Evolutionary conservation across 139 green algal genomes (phyloP), one percentile per base, ranked within the genome.

Genomic region (Dunaliella primolecta): DNA sequence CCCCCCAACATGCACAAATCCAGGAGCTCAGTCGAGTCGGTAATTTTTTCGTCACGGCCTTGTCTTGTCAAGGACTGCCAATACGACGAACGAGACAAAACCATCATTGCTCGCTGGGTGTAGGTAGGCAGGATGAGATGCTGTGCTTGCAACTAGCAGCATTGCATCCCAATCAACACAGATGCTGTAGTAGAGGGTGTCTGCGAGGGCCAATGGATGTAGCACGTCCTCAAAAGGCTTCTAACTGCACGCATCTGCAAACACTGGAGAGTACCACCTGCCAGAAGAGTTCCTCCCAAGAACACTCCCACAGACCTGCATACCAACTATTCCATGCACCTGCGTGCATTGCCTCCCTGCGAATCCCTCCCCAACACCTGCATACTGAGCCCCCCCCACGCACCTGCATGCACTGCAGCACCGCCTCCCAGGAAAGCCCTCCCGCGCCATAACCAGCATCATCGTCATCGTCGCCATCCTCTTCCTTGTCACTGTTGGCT

Each of bases 351-450:
- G 75, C 75, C 75, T 55, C 2, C 2, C 30, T 1, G 2, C 36
- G 75, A 3, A 36, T 11, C 38, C 29, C 2, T 29, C 7, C 27
- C 3, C 30, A 81, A 38, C 2, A 20, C 15, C 3, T 55, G n/a
- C 27, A 2, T 25, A 57, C 33, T 81, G 2, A 81, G 7, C 76
- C 2, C 55, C 32, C 76, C 29, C 31, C 27, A 11, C 30, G 32
- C 29, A 90, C 89, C 87, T 93, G 92, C 84, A 98, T 83, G 33
- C 81, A 84, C 1, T 86, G 84, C 89, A 98, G 90, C 20, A 98
- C 94, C 7, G 95, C 95, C 88, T 98, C 95, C 94, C 94, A 98
- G 0, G 90, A 95, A 25, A 98, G 92, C 7, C 92, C 96, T 1
- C 84, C 88, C 0, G 95, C 92, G 29, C 93, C 93, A 75, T 97